Conservation (phyloP, 495 filamentous ascomycete species). For the Glutinoglossum americanum region DNA sequence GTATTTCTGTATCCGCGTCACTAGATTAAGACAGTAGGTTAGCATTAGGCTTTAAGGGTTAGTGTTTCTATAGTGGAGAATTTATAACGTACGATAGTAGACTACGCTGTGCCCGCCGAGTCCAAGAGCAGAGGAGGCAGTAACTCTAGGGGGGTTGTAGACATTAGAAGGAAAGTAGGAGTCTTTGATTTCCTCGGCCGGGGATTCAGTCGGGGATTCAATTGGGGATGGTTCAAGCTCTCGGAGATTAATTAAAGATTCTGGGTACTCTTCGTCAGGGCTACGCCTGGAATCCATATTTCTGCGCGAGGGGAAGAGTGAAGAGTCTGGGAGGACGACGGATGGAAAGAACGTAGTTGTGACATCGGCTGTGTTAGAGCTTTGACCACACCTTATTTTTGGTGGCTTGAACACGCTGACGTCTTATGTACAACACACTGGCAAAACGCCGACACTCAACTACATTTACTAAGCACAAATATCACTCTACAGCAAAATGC, state of each 20-base stretch:
- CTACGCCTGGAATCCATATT: background rate
- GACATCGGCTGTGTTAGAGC: conserved; percentile 1
- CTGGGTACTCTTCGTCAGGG: background rate
- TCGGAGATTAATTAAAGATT: conserved; percentile 20
- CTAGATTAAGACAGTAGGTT: conserved; percentile 20
- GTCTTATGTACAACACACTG: too few species aligned
- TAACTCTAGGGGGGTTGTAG: background rate
- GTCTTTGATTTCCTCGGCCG: background rate
- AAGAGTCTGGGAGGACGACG: background rate
- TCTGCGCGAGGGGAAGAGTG: background rate
- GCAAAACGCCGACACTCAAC: too few species aligned
- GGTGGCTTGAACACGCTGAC: background rate
- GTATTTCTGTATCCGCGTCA: conserved; percentile 63
- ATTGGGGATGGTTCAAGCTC: conserved; percentile 70
- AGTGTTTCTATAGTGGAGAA: background rate
- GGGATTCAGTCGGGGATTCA: conserved; percentile 26
- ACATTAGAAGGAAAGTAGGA: background rate
- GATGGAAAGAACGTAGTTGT: too few species aligned
- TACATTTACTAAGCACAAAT: background rate
- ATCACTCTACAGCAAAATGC: background rate
- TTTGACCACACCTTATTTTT: conserved; percentile 21
- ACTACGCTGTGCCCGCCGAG: conserved; percentile 15
- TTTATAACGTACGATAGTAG: conserved; percentile 13
- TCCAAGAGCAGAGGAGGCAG: conserved; percentile 15
- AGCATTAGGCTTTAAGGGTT: background rate